phyloP scores from a whole-genome alignment of 768 basidiomycete species.

The Tylopilus rubrobrunneus region DNA sequence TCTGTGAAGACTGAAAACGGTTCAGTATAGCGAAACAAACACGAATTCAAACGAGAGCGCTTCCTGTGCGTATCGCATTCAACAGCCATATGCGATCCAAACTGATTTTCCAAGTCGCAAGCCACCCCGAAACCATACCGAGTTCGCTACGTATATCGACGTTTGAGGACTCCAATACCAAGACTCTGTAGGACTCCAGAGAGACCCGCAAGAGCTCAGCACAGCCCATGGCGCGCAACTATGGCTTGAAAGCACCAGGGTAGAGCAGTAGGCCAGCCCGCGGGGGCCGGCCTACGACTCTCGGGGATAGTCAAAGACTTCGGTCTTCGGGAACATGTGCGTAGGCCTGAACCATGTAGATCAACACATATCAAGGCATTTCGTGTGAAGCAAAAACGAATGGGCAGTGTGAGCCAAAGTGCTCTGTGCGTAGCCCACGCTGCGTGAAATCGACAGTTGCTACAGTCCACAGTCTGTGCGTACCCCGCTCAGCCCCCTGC shows the following conservation, averaged over 20 bases:
- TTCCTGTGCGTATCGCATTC: conserved; percentile 37
- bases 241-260: conserved; percentile 51
- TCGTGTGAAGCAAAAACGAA: conserved; percentile 12
- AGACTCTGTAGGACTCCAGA: conserved; percentile 13
- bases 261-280: conserved; percentile 28
- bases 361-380: conserved; percentile 18
- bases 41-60: conserved; percentile 13
- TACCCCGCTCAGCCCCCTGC: conserved; percentile 35
- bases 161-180: conserved; percentile 45
- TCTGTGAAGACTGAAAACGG: conserved; percentile 20
- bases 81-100: conserved; percentile 18
- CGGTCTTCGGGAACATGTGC: conserved; percentile 37
- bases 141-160: conserved; percentile 50
- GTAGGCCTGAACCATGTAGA: conserved; percentile 32
- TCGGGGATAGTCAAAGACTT: conserved; percentile 42
- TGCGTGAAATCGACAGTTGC: conserved; percentile 1
- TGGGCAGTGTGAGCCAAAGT: conserved; percentile 26
- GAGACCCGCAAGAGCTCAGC: conserved; percentile 19
- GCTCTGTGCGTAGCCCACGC: conserved; percentile 37
- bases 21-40: conserved; percentile 12
- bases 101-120: conserved; percentile 23
- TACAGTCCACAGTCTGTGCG: conserved; percentile 30
- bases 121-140: conserved; percentile 47
- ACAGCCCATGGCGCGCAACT: conserved; percentile 53
- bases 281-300: conserved; percentile 17